phyloP scores from a whole-genome alignment of 2,329 filamentous ascomycete genomes.

The Sordariomycetes sp. region DNA sequence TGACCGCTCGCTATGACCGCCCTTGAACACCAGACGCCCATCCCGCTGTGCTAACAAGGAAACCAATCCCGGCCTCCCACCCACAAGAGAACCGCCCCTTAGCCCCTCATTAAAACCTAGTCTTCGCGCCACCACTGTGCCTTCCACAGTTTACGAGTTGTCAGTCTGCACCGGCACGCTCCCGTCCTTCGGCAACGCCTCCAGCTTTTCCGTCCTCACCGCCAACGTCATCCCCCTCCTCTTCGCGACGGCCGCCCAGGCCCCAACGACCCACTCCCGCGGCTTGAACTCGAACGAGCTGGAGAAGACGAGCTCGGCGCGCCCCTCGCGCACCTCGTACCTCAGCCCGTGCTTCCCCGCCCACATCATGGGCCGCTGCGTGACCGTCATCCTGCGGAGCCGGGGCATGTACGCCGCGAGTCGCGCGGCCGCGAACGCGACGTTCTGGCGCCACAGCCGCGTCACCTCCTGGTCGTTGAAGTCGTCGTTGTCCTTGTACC shows the following conservation, averaged over 20 bases:
- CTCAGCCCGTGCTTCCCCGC: conserved; percentile 11
- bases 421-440: conserved; percentile 10
- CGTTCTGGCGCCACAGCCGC: conserved; percentile 9
- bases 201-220: background rate
- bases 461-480: conserved; percentile 10
- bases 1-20: too few relatives aligned
- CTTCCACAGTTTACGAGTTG: background rate
- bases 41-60: too few relatives aligned
- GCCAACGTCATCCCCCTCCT: conserved; percentile 4
- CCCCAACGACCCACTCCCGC: conserved; percentile 10
- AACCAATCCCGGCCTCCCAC: too few relatives aligned
- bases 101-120: too few relatives aligned
- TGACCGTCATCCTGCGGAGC: conserved; percentile 9
- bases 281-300: conserved; percentile 11
- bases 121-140: too few relatives aligned
- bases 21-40: too few relatives aligned
- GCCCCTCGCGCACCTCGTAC: conserved; percentile 6
- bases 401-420: conserved; percentile 10
- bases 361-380: conserved; percentile 12
- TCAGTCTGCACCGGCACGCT: background rate
- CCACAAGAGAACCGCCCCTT: too few relatives aligned
- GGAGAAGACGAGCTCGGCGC: conserved; percentile 7
- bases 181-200: background rate
- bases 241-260: conserved; percentile 10
- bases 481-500: conserved; percentile 9